These are phyloP conservation scores for Coemansia sp. DNA, from an alignment of 192 early-diverging fungal genomes.

Conservation along the genomic window DNA sequence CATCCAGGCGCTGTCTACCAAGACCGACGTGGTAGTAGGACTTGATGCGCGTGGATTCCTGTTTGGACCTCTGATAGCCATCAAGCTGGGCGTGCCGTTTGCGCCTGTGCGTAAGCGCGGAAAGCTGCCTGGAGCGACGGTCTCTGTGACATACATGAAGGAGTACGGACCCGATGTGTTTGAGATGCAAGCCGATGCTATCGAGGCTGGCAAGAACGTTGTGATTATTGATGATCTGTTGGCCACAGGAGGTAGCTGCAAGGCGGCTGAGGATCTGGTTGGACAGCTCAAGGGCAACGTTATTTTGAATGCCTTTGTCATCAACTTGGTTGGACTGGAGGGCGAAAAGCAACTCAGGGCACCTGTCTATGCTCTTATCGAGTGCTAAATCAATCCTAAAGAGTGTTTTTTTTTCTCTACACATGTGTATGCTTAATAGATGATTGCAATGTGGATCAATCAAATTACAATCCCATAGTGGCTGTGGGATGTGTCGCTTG, in stretches of 20 bases:
- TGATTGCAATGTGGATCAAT: no score
- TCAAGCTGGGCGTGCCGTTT: constrained; percentile 83
- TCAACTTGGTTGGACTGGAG: constrained; percentile 83
- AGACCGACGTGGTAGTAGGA: constrained; percentile 89
- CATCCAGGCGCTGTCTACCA: constrained; percentile 59
- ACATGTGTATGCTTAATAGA: no score
- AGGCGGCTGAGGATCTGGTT: constrained; percentile 82
- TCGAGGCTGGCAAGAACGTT: constrained; percentile 79
- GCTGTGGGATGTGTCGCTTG: no score
- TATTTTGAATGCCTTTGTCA: constrained; percentile 86
- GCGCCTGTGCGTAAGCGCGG: constrained; percentile 95
- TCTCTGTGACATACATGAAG: constrained; percentile 75
- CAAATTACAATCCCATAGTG: no score
- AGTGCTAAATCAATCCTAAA: constrained; percentile 37
- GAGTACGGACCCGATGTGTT: constrained; percentile 96
- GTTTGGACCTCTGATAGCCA: constrained; percentile 87
- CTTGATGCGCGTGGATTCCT: constrained; percentile 98
- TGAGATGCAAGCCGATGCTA: constrained; percentile 81
- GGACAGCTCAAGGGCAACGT: constrained; percentile 65
- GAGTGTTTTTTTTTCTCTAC: neutral
- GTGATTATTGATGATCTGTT: constrained; percentile 96
- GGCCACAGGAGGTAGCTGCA: constrained; percentile 85
- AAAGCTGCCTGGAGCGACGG: constrained; percentile 84
- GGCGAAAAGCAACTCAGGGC: constrained; percentile 75
- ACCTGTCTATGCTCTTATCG: constrained; percentile 83